Evolutionary conservation across 257 asterid genomes (phyloP), one percentile per base, ranked within the genome.

Genomic region (Capsicum pubescens): DNA sequence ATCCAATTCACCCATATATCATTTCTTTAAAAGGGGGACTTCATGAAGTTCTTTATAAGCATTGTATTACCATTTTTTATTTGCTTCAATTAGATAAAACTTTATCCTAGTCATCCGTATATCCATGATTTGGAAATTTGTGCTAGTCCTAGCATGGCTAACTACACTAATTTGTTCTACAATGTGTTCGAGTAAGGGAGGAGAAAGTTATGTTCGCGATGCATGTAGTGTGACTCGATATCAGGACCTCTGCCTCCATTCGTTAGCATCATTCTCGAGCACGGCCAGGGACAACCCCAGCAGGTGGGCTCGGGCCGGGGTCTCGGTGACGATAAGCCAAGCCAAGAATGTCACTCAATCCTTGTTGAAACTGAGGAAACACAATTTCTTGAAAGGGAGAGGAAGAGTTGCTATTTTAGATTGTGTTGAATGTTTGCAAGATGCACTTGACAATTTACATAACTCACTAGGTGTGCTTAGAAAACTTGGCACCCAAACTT

Each of bases 261-360:
- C 95, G 0, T 88, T 95, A 0, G 54, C 94, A 2, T 64, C 97
- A 7, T 94, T 87, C 67, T 90, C 97, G 6, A 82, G 57, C 67
- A 61, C 55, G 0, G 97, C 97, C 19, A 91, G 77, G 54, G 39
- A 63, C 77, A 87, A 87, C 82, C 97, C 97, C 3, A 70, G 84
- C 9, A 83, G 14, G 64, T 93, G 97, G 98, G 98, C 97, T 0
- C 86, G 98, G 4, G 97, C 94, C 0, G 95, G 95, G 2, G 93
- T 93, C 56, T 92, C 98, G 0, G 97, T 93, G 52, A 83, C 98
- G 17, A 87, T 95, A 7, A 82, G 79, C 0, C 94, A 91, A 84
- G 91, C 94, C 56, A 92, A 91, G 88, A 64, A 52, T 3, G 92
- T 85, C 0, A 80, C 87, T 0, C 83, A 58, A 1, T 87, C 80